Conservation (phyloP, 768 basidiomycete species). For the Tricholoma sp. region DNA sequence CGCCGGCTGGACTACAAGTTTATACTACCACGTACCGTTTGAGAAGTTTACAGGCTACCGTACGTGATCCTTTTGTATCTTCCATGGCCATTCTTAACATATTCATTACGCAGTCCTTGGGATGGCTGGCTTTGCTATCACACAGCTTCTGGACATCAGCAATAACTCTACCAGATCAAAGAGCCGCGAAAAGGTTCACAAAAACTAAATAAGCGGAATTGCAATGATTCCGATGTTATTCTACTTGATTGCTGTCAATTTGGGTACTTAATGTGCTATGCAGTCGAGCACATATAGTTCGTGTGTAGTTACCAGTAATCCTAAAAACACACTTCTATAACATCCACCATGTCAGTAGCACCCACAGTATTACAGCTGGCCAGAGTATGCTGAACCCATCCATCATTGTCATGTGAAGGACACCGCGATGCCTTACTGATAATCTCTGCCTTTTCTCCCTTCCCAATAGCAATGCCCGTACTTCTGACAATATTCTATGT, state of each 20-base stretch:
- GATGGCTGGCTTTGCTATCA: conserved; percentile 13
- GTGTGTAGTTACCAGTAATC: background rate
- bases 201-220: background rate
- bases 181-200: background rate
- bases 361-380: conserved; percentile 31
- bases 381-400: conserved; percentile 37
- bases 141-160: conserved; percentile 10
- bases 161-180: background rate
- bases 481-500: background rate
- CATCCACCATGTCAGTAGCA: conserved; percentile 34
- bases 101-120: conserved; percentile 14
- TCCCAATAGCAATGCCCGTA: conserved; percentile 8
- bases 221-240: too few species aligned
- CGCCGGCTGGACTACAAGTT: conserved; percentile 72
- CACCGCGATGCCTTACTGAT: conserved; percentile 20
- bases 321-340: conserved; percentile 6
- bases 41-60: conserved; percentile 87
- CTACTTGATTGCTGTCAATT: too few species aligned
- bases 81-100: background rate
- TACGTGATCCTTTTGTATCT: conserved; percentile 35
- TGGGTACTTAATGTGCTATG: too few species aligned
- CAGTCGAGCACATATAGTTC: background rate
- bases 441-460: conserved; percentile 9
- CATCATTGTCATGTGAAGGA: conserved; percentile 28
- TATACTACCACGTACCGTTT: conserved; percentile 86